Evolutionary conservation across 2,329 filamentous ascomycete species (phyloP).

Genomic region (Sarocladiaceae sp.): DNA sequence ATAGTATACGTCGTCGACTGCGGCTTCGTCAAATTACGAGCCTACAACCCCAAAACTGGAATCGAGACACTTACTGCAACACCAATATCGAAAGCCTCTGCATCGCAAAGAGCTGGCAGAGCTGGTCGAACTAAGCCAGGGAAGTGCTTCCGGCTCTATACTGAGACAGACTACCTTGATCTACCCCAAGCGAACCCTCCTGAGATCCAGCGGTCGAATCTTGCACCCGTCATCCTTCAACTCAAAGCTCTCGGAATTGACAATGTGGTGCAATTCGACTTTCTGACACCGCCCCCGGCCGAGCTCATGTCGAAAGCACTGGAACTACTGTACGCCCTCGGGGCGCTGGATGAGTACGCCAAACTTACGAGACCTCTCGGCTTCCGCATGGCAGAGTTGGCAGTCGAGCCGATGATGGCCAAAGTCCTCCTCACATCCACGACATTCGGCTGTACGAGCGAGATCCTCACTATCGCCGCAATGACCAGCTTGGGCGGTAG

Average conservation of each 20-base stretch:
- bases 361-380: conserved; percentile 89
- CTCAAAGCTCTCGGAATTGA: conserved; percentile 94
- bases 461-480: conserved; percentile 86
- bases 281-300: conserved; percentile 78
- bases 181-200: conserved; percentile 74
- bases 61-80: conserved; percentile 84
- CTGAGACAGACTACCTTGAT: conserved; percentile 62
- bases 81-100: conserved; percentile 83
- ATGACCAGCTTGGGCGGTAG: conserved; percentile 86
- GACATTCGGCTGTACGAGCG: conserved; percentile 72
- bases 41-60: conserved; percentile 77
- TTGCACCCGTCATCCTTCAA: conserved; percentile 83
- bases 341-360: conserved; percentile 83
- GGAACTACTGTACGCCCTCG: conserved; percentile 81
- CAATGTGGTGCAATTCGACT: conserved; percentile 88
- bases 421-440: conserved; percentile 76
- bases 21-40: conserved; percentile 85
- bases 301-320: conserved; percentile 81
- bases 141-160: conserved; percentile 93
- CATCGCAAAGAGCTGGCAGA: conserved; percentile 85
- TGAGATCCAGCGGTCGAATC: conserved; percentile 88
- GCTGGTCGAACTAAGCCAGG: conserved; percentile 85
- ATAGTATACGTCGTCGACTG: conserved; percentile 89
- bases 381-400: conserved; percentile 84
- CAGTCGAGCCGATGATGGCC: conserved; percentile 93